Evolutionary conservation across 2,329 filamentous ascomycete species (phyloP), one percentile per base, ranked within the genome.

Genomic region (Xylariaceae sp.): DNA sequence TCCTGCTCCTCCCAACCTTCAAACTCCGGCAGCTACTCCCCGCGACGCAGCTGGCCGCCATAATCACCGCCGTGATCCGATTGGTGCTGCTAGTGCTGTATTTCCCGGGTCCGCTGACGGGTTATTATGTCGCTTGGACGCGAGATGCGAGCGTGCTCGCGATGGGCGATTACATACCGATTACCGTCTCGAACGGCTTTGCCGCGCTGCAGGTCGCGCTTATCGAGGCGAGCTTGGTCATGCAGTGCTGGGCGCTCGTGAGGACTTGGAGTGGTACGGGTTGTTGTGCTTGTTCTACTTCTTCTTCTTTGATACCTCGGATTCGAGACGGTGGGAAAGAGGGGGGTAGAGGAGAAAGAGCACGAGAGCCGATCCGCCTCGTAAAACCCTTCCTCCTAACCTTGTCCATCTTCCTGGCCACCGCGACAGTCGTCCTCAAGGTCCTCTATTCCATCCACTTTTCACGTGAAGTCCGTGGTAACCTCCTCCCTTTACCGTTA

Each of bases 21-120:
- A 89, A 88, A 62, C 77, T 86, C 48, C 68, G 69, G 42, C 83
- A 83, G 2, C 60, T 72, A 0, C 75, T 88, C 17, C 86, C 86
- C 62, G 59, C 83, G 52, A 70, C 90, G 56, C 89, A 91, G 60
- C 54, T 77, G 17, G 48, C 74, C 20, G 77, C 79, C 12, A 74
- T 94, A 17, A 40, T 77, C 39, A 60, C 82, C 58, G 82, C 85
- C 64, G 68, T 77, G 40, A 63, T 81, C 37, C 82, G 86, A 47
- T 75, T 73, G 58, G 62, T 76, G 14, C 65, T 88, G 5, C 68
- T 81, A 19, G 67, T 71, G 42, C 59, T 80, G 45, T 85, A 77
- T 64, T 83, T 81, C 59, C 76, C 79, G 7, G 80, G 80, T 3
- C 68, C 73, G 4, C 83, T 80, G 55, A 70, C 75, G 55, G 71